phyloP scores from a whole-genome alignment of 805 yeast species.

The Tetrapisispora pingtungensis region DNA sequence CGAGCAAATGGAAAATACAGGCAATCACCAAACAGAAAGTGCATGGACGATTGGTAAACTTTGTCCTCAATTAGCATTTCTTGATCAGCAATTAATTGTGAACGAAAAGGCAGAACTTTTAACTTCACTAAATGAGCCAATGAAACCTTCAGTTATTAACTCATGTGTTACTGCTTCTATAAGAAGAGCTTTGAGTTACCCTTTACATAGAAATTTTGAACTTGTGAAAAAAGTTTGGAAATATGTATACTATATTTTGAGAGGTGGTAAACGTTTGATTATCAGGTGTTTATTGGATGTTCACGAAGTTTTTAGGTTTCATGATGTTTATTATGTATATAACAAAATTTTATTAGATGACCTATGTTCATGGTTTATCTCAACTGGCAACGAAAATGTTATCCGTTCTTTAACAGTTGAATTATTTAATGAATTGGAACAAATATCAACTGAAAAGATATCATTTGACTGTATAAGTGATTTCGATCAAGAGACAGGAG shows the following conservation, averaged over 20 bases:
- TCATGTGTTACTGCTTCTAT: slow-evolving; percentile 51
- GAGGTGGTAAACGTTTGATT: slow-evolving; percentile 60
- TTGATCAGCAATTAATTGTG: slow-evolving; percentile 50
- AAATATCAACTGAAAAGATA: slow-evolving; percentile 34
- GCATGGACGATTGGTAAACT: slow-evolving; percentile 91
- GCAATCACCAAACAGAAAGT: slow-evolving; percentile 70
- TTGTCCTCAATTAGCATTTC: slow-evolving; percentile 62
- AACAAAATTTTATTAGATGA: slow-evolving; percentile 71
- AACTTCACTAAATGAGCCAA: not conserved
- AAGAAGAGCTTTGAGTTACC: slow-evolving; percentile 68
- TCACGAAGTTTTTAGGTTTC: slow-evolving; percentile 68
- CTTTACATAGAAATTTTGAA: slow-evolving; percentile 64
- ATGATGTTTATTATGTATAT: slow-evolving; percentile 78
- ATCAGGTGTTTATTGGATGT: slow-evolving; percentile 49
- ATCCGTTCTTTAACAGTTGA: slow-evolving; percentile 61
- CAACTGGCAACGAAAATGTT: slow-evolving; percentile 46
- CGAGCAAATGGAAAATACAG: slow-evolving; percentile 65
- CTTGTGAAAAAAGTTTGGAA: slow-evolving; percentile 58
- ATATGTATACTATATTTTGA: slow-evolving; percentile 55
- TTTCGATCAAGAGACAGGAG: slow-evolving; percentile 28
- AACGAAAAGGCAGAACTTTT: slow-evolving; percentile 10
- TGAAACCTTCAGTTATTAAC: slow-evolving; percentile 31
- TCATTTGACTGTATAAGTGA: slow-evolving; percentile 34
- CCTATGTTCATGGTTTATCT: slow-evolving; percentile 60
- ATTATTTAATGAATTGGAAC: slow-evolving; percentile 34